Evolutionary conservation across 2,329 filamentous ascomycete species (phyloP), one percentile per base, ranked within the genome.

Genomic region (Westerdykella ornata): DNA sequence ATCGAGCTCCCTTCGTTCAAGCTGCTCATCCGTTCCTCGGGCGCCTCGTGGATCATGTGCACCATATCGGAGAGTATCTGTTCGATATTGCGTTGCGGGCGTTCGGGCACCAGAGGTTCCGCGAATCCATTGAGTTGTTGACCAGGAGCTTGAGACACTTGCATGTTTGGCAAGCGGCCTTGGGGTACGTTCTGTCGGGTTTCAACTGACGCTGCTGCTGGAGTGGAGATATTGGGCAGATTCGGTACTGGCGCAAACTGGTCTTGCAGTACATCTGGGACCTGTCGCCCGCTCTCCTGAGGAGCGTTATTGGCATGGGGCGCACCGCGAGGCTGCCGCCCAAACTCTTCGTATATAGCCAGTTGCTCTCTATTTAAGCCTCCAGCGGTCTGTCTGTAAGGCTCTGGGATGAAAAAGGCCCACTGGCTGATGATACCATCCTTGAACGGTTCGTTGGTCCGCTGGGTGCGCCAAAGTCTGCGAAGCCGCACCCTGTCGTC

Each of bases 271-370:
- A 82, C 73, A 53, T 82, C 80, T 9, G 77, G 75, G 38, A 82
- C 62, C 50, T 81, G 78, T 42, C 79, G 74, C 35, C 73, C 73
- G 41, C 72, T 73, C 47, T 82, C 80, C 37, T 77, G 74, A 2
- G 77, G 77, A 7, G 69, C 64, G 63, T 61, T 80, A 63, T 65
- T 80, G 59, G 59, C 73, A 60, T 69, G 81, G 52, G 59, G 73
- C 32, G 76, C 67, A n/a, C 76, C 78, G 42, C 88, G 83, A 19
- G 87, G 83, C 61, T 94, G 88, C 42, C 88, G 78, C 8, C 87
- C 88, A 65, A 98, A 98, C 48, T 97, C 89, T 58, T 97, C 89
- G 59, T 98, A 98, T 18, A 98, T 94, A 9, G 86, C 86, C 72
- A 97, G 80, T 59, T 98, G 92, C 56, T 96, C 88, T 17, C 84